These are phyloP conservation scores for Colletotrichum sp. DNA, from an alignment of 2,329 filamentous ascomycete species.

Conservation along the genomic window DNA sequence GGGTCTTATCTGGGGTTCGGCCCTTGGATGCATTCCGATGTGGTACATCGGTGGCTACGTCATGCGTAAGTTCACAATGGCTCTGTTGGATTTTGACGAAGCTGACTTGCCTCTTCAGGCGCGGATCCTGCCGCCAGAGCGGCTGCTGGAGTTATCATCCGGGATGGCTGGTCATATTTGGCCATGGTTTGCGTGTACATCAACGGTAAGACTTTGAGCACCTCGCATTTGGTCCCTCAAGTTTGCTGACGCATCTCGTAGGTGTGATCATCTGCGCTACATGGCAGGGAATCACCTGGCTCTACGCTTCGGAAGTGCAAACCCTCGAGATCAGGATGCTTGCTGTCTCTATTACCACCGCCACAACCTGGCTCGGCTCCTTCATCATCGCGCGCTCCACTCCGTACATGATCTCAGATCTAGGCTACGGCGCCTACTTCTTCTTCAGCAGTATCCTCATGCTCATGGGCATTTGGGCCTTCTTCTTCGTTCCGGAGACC, in stretches of 20 bases:
- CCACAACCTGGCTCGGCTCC: conserved; percentile 42
- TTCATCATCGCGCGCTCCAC: conserved; percentile 45
- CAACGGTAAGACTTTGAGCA: conserved; percentile 32
- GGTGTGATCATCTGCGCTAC: conserved; percentile 40
- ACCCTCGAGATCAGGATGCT: conserved; percentile 41
- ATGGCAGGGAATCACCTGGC: conserved; percentile 49
- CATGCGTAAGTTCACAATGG: conserved; percentile 6
- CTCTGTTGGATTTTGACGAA: fast-evolving
- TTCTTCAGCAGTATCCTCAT: conserved; percentile 56
- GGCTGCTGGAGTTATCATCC: conserved; percentile 48
- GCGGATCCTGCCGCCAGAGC: conserved; percentile 41
- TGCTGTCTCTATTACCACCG: conserved; percentile 37
- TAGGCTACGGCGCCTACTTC: conserved; percentile 57
- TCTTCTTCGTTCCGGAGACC: conserved; percentile 57
- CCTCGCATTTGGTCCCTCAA: fast-evolving
- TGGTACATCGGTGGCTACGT: conserved; percentile 45
- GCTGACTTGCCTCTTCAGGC: neutral
- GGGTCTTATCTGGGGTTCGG: conserved; percentile 49
- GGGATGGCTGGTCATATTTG: conserved; percentile 45
- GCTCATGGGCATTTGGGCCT: conserved; percentile 49
- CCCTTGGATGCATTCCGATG: conserved; percentile 43
- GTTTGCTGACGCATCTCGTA: neutral
- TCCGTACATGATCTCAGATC: conserved; percentile 44
- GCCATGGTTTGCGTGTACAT: conserved; percentile 53
- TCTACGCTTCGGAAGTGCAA: conserved; percentile 54